A percentile compares a stretch with the other conserved stretches of the same genome.
These are phyloP conservation scores for Phaeophleospora eucalypticola DNA, from an alignment of 2,329 filamentous ascomycete species.

Conservation along the genomic window DNA sequence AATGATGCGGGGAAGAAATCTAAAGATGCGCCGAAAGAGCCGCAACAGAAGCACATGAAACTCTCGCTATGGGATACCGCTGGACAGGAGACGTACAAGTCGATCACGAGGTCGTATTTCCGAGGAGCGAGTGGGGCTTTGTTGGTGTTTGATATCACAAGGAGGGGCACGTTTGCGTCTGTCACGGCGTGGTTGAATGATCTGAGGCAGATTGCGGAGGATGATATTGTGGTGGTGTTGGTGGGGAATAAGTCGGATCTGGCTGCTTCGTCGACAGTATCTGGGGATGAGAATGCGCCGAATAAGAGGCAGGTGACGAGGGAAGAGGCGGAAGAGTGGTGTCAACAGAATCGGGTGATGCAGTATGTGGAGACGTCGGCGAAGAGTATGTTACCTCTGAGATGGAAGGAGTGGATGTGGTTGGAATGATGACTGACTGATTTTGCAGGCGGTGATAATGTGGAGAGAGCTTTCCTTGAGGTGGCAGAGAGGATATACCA, in stretches of 20 bases:
- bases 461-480: conserved; percentile 87
- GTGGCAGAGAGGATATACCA: conserved; percentile 94
- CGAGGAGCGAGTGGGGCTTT: conserved; percentile 73
- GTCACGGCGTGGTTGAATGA: conserved; percentile 93
- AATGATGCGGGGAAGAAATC: conserved; percentile 14
- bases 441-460: conserved; percentile 86
- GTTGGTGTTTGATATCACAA: conserved; percentile 90
- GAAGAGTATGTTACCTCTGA: no score
- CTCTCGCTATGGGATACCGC: conserved; percentile 93
- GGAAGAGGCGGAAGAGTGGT: conserved; percentile 88
- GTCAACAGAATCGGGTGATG: conserved; percentile 75
- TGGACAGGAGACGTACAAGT: conserved; percentile 96
- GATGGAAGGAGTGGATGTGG: no score
- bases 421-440: no score
- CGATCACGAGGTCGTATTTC: conserved; percentile 90
- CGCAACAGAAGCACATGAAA: conserved; percentile 76
- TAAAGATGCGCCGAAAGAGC: conserved; percentile 27
- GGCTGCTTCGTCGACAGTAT: conserved; percentile 46
- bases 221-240: conserved; percentile 87
- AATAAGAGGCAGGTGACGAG: conserved; percentile 75
- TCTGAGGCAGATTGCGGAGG: conserved; percentile 88
- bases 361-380: conserved; percentile 95
- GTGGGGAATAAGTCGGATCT: conserved; percentile 96
- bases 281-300: conserved; percentile 30
- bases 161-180: conserved; percentile 78